phyloP scores from a whole-genome alignment of 23 red algal species.

The Agarophyton chilense region DNA sequence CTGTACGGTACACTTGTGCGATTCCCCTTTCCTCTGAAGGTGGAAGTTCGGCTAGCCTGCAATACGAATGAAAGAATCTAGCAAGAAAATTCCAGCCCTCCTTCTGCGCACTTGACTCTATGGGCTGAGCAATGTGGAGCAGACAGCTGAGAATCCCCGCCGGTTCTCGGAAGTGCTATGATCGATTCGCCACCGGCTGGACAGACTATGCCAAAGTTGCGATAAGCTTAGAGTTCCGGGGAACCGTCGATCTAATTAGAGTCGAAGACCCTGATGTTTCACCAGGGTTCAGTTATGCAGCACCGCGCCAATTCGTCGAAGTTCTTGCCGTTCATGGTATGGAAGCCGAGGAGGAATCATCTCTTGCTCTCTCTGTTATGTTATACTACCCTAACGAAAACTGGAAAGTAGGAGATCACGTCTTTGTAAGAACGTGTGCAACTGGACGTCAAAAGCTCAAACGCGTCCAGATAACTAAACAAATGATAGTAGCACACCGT shows the following conservation, averaged over 20 bases:
- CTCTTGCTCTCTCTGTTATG: slow-evolving; percentile 1
- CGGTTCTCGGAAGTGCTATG: not conserved
- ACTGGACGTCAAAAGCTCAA: not conserved
- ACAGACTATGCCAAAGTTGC: not conserved
- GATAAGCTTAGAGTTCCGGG: not conserved
- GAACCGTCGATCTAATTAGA: not conserved
- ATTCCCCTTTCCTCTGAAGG: not conserved
- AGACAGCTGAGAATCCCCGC: slow-evolving; percentile 23
- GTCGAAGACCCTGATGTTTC: not conserved
- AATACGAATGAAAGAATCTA: too few species aligned
- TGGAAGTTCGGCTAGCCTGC: too few species aligned
- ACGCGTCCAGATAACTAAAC: not conserved
- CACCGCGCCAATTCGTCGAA: not conserved
- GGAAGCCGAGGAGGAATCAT: not conserved
- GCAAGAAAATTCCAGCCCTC: too few species aligned
- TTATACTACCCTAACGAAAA: not conserved
- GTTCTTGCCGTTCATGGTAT: not conserved
- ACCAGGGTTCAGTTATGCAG: slow-evolving; percentile 10
- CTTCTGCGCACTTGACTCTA: not conserved
- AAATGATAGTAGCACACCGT: not conserved
- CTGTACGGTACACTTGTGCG: not conserved
- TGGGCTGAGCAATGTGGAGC: not conserved
- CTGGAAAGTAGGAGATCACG: not conserved
- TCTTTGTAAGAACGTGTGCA: not conserved
- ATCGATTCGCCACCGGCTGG: slow-evolving; percentile 5